phyloP scores from a whole-genome alignment of 116 monocot genomes.

The Zostera marina region DNA sequence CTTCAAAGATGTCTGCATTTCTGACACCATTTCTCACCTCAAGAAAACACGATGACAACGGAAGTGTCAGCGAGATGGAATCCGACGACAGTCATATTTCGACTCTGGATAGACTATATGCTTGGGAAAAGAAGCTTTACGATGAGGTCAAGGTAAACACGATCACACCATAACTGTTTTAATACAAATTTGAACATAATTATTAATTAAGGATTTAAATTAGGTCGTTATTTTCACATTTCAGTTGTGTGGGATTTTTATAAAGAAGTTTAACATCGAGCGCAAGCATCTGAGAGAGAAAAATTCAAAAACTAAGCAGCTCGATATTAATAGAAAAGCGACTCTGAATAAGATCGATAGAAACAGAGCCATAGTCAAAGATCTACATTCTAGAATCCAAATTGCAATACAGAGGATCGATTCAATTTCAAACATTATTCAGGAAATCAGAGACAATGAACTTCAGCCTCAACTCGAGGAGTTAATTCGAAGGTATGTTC shows the following conservation, averaged over 20 bases:
- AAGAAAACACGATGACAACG: conserved; percentile 31
- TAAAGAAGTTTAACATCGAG: conserved; percentile 52
- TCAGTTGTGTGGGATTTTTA: conserved; percentile 48
- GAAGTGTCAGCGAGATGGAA: conserved; percentile 42
- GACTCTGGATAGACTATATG: conserved; percentile 77
- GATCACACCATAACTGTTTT: too few relatives aligned
- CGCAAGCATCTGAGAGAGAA: conserved; percentile 43
- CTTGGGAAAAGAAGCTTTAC: conserved; percentile 87
- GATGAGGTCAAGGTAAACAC: conserved; percentile 83
- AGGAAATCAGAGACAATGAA: conserved; percentile 69
- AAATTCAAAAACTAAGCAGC: conserved; percentile 15
- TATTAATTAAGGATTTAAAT: too few relatives aligned
- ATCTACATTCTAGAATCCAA: conserved; percentile 55
- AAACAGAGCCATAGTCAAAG: conserved; percentile 50
- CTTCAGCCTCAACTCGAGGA: conserved; percentile 69
- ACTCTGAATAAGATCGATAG: conserved; percentile 40
- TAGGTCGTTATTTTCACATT: background rate
- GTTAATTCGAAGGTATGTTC: conserved; percentile 23
- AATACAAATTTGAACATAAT: background rate
- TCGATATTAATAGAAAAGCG: conserved; percentile 7
- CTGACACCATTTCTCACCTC: background rate
- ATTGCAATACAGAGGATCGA: conserved; percentile 59
- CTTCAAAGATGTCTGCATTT: too few relatives aligned
- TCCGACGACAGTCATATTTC: conserved; percentile 83
- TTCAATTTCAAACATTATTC: conserved; percentile 55